Percentiles rank a stretch among this genome's conserved stretches.
These are phyloP conservation scores for Durio zibethinus DNA, from an alignment of 345 rosid species.

Conservation along the genomic window DNA sequence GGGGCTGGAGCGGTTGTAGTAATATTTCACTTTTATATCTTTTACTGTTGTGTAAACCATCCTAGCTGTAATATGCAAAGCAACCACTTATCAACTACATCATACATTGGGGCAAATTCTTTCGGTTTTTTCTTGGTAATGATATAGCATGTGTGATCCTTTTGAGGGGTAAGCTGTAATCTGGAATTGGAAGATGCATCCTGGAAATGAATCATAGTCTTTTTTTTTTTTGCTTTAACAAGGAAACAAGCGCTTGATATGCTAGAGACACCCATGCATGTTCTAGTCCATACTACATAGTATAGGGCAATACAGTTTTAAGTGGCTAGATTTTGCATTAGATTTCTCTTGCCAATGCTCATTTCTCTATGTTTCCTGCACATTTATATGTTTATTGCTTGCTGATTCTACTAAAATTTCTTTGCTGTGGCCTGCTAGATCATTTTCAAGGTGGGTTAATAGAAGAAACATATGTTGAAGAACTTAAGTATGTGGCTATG, in stretches of 20 bases:
- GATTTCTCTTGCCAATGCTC: not conserved
- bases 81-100: not conserved
- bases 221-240: not conserved
- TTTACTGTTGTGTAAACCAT: not conserved
- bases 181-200: not conserved
- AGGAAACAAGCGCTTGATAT: not conserved
- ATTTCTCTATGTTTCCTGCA: not conserved
- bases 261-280: not conserved
- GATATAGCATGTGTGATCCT: not conserved
- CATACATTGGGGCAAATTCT: not conserved
- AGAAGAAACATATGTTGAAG: conserved; percentile 38
- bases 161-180: not conserved
- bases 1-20: not conserved
- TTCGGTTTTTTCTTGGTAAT: not conserved
- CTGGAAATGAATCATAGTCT: not conserved
- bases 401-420: not conserved
- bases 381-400: not conserved
- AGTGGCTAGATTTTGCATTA: not conserved
- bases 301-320: not conserved
- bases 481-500: conserved; percentile 54
- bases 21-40: not conserved
- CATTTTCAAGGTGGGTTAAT: conserved; percentile 13
- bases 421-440: not conserved
- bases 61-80: not conserved
- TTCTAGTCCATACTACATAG: not conserved